Evolutionary conservation across 2,329 filamentous ascomycete genomes (phyloP).

Genomic region (Myriangium duriaei): DNA sequence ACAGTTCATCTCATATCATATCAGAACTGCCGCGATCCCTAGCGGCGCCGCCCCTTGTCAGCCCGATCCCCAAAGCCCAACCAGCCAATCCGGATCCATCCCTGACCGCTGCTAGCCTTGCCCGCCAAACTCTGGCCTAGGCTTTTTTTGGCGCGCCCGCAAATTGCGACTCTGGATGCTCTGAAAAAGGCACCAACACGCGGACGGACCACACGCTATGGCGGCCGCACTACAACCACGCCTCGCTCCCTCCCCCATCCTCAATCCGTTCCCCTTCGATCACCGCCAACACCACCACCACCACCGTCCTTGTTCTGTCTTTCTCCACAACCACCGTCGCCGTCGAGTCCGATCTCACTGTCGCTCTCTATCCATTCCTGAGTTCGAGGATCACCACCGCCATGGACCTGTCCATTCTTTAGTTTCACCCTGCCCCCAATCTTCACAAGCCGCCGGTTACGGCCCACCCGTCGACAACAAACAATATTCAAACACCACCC

Average conservation of each 20-base stretch:
- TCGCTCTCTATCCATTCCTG: slow-evolving; percentile 7
- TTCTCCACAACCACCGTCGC: slow-evolving; percentile 5
- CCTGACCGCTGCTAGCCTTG: too few species aligned
- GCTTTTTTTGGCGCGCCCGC: too few species aligned
- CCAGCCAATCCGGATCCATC: too few species aligned
- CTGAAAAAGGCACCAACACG: too few species aligned
- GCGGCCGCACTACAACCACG: too few species aligned
- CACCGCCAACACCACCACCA: slow-evolving; percentile 1
- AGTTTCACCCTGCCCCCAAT: slow-evolving; percentile 1
- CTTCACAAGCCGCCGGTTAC: slow-evolving; percentile 2
- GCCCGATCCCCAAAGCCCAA: too few species aligned
- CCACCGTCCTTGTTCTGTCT: slow-evolving; percentile 4
- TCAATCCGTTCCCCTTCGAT: not conserved
- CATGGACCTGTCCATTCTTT: slow-evolving; percentile 9
- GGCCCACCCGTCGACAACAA: slow-evolving; percentile 7
- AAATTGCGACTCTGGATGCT: too few species aligned
- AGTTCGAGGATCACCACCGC: slow-evolving; percentile 2
- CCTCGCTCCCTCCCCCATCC: not conserved
- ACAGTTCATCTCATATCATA: too few species aligned
- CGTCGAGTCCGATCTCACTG: slow-evolving; percentile 5
- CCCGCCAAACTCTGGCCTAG: too few species aligned
- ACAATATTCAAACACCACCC: slow-evolving; percentile 8
- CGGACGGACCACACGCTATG: too few species aligned
- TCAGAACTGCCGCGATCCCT: too few species aligned
- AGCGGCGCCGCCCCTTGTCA: too few species aligned